Base-by-base conservation (phyloP, 2,329 filamentous ascomycete species). In the Pseudocercospora cruenta region DNA sequence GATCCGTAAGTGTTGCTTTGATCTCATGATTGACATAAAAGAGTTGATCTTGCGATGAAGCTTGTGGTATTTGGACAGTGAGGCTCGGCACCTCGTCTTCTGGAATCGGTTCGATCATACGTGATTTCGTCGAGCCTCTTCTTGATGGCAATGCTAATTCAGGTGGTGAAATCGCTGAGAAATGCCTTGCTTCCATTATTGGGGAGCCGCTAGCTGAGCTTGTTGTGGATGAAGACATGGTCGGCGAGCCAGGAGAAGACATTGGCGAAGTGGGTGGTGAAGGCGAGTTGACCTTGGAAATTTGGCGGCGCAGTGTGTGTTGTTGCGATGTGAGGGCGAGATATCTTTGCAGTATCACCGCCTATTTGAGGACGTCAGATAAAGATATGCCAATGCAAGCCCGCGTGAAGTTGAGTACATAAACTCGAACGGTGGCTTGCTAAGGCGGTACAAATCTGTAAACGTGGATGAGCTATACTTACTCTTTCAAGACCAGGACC, bases 1-100 rank as follows among this genome's bases (percentile, higher is more conserved):
- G 76, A 65, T 85, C 83, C 10, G 84, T 86, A 57, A 87, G 78
- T 9, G 82, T 85, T 21, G 78, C 79, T 70, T 86, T 86, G 75
- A 86, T 85, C 68, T 84, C 81, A 59, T 83, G 78, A 68, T 84
- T 85, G 74, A 85, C 79, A 49, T 83, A 76, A 65, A 78, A 80
- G n/a, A 85, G 74, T 67, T 80, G 80, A 73, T 80, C 74, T 72
- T 68, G 67, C 26, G 58, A 45, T 1, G 51, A 33, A 39, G 62
- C 47, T 45, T 57, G 58, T 65, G 62, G 66, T 57, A 58, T 49
- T 65, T 60, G 16, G 60, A 55, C 2, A 57, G 55, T 36, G 66
- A 66, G 55, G 3, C 66, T 53, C 0, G 67, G 47, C 4, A 67
- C 54, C 9, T 64, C 60, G 54, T 73, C 62, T 61, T 74, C 72